Evolutionary conservation across 345 rosid genomes (phyloP), one percentile per base, ranked within the genome.

Genomic region (Hypericum androsaemum): DNA sequence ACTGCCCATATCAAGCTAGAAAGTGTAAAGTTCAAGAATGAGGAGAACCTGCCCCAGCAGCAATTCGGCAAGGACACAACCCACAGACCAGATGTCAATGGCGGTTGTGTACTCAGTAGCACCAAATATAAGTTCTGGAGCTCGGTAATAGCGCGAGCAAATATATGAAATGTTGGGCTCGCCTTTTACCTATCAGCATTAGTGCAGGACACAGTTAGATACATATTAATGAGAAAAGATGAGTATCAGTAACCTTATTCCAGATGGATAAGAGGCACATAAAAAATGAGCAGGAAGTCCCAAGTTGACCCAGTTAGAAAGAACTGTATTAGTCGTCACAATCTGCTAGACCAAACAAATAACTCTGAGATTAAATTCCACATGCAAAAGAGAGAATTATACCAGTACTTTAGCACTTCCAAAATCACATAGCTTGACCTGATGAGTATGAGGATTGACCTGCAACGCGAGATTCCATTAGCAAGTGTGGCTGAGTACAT

Each of bases 331-430:
- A 22, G 32, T 1, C 32, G 32, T 22, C 32, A 4, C 32, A 22
- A 22, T 22, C 32, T 22, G 32, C 32, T 22, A 22, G 32, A 22
- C 2, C 32, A 4, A 22, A 22, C 32, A 22, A 22, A 22, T 22
- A 22, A 22, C 4, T 22, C 32, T 22, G 1, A 1, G 32, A 22
- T 22, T 4, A 22, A 22, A 22, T 22, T 22, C 32, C 32, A 22
- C 32, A 22, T 22, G 32, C 32, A 15, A 9, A 7, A 37, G 22
- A 39, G 36, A 47, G 36, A 39, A 59, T 15, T 37, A 44, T 55
- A 63, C 67, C 60, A 63, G 51, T 42, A 63, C 61, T 56, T 56
- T 63, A 55, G 67, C 67, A 50, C 67, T 63, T 41, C 67, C 67
- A 56, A 56, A 63, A 50, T 63, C 67, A 43, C 67, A 63, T 50